Conservation (phyloP, 371 early-diverging fungal species). For the Rhizopus arrhizus region DNA sequence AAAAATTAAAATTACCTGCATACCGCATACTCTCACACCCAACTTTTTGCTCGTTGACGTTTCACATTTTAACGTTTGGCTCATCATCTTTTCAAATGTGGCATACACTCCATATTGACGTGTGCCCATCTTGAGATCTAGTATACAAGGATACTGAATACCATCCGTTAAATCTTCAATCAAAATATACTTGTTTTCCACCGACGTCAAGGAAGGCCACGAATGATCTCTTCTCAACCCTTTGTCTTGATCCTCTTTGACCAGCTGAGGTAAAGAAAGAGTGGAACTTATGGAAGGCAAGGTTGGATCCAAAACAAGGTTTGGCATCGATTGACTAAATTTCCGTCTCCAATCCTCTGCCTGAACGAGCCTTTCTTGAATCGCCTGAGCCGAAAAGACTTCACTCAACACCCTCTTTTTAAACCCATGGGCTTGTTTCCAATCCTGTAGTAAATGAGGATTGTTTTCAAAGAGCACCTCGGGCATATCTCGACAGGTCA, state of each 20-base stretch:
- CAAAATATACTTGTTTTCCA: slow-evolving; percentile 72
- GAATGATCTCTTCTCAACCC: slow-evolving; percentile 3
- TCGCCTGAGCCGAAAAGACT: slow-evolving; percentile 73
- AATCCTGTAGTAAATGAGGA: slow-evolving; percentile 66
- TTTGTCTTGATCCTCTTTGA: not conserved
- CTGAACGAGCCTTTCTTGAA: slow-evolving; percentile 57
- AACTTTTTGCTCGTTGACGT: slow-evolving; percentile 85
- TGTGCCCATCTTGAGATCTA: slow-evolving; percentile 98
- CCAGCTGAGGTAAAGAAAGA: slow-evolving; percentile 1
- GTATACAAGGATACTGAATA: slow-evolving; percentile 84
- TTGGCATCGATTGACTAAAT: slow-evolving; percentile 21
- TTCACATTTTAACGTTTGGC: slow-evolving; percentile 89
- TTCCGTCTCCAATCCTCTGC: slow-evolving; percentile 41
- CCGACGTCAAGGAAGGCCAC: slow-evolving; percentile 12
- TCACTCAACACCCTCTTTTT: slow-evolving; percentile 76
- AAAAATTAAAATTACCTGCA: slow-evolving; percentile 75
- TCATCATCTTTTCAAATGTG: slow-evolving; percentile 74
- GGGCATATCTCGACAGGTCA: slow-evolving; percentile 72
- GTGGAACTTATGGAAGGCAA: slow-evolving; percentile 12
- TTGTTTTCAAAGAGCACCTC: slow-evolving; percentile 82
- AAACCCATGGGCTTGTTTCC: slow-evolving; percentile 25
- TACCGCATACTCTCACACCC: slow-evolving; percentile 94
- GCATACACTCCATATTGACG: slow-evolving; percentile 94
- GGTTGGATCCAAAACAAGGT: slow-evolving; percentile 7
- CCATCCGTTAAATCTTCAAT: slow-evolving; percentile 86